These are phyloP conservation scores for Oryza punctata DNA, from an alignment of 176 grass and related monocot genomes.

Conservation along the genomic window DNA sequence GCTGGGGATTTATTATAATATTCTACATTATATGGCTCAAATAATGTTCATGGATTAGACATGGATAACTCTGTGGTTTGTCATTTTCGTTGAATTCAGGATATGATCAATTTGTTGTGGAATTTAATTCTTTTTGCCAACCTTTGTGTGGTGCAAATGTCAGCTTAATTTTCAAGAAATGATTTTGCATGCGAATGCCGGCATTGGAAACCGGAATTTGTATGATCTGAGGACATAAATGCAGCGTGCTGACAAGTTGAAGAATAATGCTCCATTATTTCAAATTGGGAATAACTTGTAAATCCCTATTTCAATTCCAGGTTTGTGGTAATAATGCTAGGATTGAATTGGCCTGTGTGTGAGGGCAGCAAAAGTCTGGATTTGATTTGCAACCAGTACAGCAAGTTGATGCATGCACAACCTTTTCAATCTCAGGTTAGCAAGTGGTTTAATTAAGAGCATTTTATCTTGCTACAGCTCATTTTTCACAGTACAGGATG, in stretches of 20 bases:
- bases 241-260: neutral
- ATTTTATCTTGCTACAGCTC: neutral
- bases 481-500: constrained; percentile 6
- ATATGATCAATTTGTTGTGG: neutral
- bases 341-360: constrained; percentile 7
- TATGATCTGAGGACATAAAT: neutral
- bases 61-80: neutral
- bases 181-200: constrained; percentile 25
- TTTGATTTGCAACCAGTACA: constrained; percentile 17
- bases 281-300: neutral
- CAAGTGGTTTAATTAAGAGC: constrained; percentile 14
- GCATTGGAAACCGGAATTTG: neutral
- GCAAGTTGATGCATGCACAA: constrained; percentile 6
- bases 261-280: neutral
- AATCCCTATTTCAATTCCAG: constrained; percentile 16
- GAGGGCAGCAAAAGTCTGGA: constrained; percentile 13
- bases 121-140: constrained; percentile 41
- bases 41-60: constrained; percentile 30
- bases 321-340: neutral
- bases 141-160: neutral
- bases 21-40: neutral
- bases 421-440: constrained; percentile 2
- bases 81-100: constrained; percentile 34
- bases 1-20: constrained; percentile 2
- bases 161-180: constrained; percentile 1